Evolutionary conservation across 2,329 filamentous ascomycete species (phyloP).

Genomic region (Colletotrichum sp.): DNA sequence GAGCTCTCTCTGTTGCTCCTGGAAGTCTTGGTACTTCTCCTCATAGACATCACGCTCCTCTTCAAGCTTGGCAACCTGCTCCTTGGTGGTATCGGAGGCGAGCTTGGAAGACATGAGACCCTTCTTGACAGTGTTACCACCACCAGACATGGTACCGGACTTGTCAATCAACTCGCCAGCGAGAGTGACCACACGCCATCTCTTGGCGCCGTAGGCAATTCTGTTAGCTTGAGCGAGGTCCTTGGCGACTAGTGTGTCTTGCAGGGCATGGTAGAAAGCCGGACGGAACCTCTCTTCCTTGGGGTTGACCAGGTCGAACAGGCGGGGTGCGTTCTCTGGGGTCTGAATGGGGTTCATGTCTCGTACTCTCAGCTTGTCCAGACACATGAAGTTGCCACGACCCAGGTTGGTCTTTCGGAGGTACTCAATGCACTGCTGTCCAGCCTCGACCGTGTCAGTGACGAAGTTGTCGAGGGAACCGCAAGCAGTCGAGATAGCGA

Average conservation of each 20-base stretch:
- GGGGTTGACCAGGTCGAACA: constrained; percentile 91
- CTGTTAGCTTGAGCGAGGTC: constrained; percentile 96
- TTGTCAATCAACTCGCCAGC: constrained; percentile 97
- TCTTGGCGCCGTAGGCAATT: constrained; percentile 90
- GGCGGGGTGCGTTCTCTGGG: constrained; percentile 86
- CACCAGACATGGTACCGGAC: constrained; percentile 98
- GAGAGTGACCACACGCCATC: constrained; percentile 96
- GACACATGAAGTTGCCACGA: constrained; percentile 93
- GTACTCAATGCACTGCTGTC: constrained; percentile 98
- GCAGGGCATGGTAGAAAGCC: constrained; percentile 93
- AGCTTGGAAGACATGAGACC: constrained; percentile 98
- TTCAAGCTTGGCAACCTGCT: constrained; percentile 88
- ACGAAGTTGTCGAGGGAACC: constrained; percentile 93
- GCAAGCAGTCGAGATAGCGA: constrained; percentile 98
- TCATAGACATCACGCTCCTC: constrained; percentile 85
- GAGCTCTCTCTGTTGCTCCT: constrained; percentile 81
- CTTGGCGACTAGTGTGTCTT: constrained; percentile 91
- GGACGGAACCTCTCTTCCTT: constrained; percentile 87
- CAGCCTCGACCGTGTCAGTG: constrained; percentile 93
- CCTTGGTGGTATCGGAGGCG: constrained; percentile 83
- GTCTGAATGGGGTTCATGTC: constrained; percentile 84
- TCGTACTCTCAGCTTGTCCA: constrained; percentile 82
- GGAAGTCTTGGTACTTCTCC: constrained; percentile 81
- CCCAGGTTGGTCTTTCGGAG: constrained; percentile 96
- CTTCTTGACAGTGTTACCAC: constrained; percentile 86